Percentiles rank a stretch among this genome's conserved stretches.
phyloP scores from a whole-genome alignment of 1,139 yeast species.

The Neolecta irregularis region DNA sequence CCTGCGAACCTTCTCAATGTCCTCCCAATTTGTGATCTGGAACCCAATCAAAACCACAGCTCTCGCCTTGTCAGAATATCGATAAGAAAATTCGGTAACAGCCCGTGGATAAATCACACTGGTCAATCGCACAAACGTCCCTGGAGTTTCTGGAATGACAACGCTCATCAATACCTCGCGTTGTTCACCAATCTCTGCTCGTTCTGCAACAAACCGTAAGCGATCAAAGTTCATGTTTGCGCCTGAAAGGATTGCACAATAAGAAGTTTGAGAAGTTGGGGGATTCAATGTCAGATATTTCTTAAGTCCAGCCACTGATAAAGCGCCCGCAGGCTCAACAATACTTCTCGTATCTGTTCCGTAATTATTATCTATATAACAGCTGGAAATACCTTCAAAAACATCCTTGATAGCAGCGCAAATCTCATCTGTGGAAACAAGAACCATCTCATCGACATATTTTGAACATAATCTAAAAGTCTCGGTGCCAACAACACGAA shows the following conservation, averaged over 20 bases:
- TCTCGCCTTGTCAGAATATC: constrained; percentile 36
- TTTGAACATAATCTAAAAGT: constrained; percentile 68
- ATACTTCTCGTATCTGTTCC: constrained; percentile 90
- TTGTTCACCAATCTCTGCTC: constrained; percentile 96
- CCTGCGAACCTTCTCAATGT: constrained; percentile 19
- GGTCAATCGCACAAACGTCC: constrained; percentile 68
- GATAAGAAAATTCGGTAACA: constrained; percentile 85
- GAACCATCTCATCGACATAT: constrained; percentile 74
- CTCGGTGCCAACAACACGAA: constrained; percentile 75
- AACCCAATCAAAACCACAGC: constrained; percentile 84
- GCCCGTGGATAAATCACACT: constrained; percentile 67
- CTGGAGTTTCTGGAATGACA: constrained; percentile 82
- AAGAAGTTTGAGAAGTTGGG: constrained; percentile 41
- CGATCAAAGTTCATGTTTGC: constrained; percentile 98
- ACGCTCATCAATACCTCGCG: constrained; percentile 84
- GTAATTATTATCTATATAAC: too few relatives aligned
- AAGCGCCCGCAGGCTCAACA: constrained; percentile 94
- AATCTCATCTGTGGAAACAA: constrained; percentile 83
- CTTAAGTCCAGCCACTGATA: constrained; percentile 87
- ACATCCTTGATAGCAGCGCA: constrained; percentile 96
- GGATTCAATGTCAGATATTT: constrained; percentile 55
- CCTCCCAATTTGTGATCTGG: constrained; percentile 54
- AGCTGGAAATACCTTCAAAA: too few relatives aligned
- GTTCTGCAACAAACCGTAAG: constrained; percentile 87
- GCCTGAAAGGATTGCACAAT: constrained; percentile 79